phyloP scores from a whole-genome alignment of 2,329 filamentous ascomycete genomes.

The Stagonosporopsis cucurbitacearum region DNA sequence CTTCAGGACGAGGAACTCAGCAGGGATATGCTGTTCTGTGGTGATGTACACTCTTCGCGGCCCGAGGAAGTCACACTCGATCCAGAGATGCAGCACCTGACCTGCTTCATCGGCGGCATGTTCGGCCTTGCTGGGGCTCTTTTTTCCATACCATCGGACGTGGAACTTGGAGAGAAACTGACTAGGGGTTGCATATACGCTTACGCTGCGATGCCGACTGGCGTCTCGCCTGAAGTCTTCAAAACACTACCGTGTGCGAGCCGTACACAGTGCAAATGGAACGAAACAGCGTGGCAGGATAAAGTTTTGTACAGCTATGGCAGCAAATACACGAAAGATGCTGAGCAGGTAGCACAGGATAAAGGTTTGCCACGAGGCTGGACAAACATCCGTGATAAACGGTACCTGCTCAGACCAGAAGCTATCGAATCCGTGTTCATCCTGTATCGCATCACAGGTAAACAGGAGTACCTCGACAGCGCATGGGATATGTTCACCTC shows the following conservation, averaged over 20 bases:
- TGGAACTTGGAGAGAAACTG: slow-evolving; percentile 63
- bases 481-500: slow-evolving; percentile 59
- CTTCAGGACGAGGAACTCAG: slow-evolving; percentile 36
- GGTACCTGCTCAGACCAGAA: slow-evolving; percentile 60
- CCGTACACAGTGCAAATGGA: slow-evolving; percentile 57
- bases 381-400: slow-evolving; percentile 48
- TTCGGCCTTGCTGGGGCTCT: slow-evolving; percentile 64
- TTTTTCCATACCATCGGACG: slow-evolving; percentile 59
- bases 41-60: slow-evolving; percentile 41
- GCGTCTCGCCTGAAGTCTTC: slow-evolving; percentile 68
- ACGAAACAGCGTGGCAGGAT: slow-evolving; percentile 59
- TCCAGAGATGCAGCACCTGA: slow-evolving; percentile 64
- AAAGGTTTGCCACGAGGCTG: slow-evolving; percentile 50
- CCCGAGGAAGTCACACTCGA: slow-evolving; percentile 34
- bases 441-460: slow-evolving; percentile 65
- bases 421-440: slow-evolving; percentile 67
- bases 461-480: slow-evolving; percentile 51
- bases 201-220: slow-evolving; percentile 61
- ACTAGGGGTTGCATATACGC: slow-evolving; percentile 68
- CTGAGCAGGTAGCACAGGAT: slow-evolving; percentile 24
- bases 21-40: slow-evolving; percentile 40
- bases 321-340: slow-evolving; percentile 21
- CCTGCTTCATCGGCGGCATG: slow-evolving; percentile 68
- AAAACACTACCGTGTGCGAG: slow-evolving; percentile 57
- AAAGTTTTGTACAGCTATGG: slow-evolving; percentile 38